phyloP scores from a whole-genome alignment of 108 stramenopile species.

The Cyclotella choctawhatcheeana region DNA sequence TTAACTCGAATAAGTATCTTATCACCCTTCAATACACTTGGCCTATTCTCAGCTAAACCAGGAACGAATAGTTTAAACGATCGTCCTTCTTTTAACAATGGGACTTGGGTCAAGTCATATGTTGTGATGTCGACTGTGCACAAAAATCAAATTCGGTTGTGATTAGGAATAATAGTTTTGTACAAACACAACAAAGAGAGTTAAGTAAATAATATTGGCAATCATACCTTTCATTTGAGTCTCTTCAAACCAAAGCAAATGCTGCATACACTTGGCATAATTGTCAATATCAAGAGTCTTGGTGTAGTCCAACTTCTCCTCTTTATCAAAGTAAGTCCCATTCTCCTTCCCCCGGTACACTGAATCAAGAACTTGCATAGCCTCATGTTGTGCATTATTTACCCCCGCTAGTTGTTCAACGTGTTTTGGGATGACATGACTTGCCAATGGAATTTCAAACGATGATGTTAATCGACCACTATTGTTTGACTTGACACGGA shows the following conservation, averaged over 20 bases:
- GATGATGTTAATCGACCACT: background rate
- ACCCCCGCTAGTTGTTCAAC: background rate
- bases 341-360: conserved; percentile 9
- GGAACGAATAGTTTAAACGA: conserved; percentile 37
- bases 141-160: background rate
- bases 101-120: conserved; percentile 56
- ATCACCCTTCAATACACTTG: conserved; percentile 68
- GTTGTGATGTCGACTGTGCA: conserved; percentile 36
- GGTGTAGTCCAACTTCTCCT: conserved; percentile 18
- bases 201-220: background rate
- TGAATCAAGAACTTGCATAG: conserved; percentile 15
- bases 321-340: background rate
- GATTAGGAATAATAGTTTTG: background rate
- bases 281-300: conserved; percentile 20
- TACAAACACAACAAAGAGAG: background rate
- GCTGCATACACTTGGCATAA: conserved; percentile 53
- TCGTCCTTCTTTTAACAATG: conserved; percentile 33
- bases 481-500: conserved; percentile 8
- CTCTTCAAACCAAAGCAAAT: conserved; percentile 57
- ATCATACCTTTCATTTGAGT: conserved; percentile 44
- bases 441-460: conserved; percentile 10
- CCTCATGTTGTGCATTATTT: background rate
- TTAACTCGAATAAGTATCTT: conserved; percentile 37
- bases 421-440: conserved; percentile 7
- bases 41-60: conserved; percentile 67